Percentiles rank a stretch among this genome's conserved stretches.
Conservation (phyloP, 2,329 filamentous ascomycete species). For the Helicocarpus griseus region DNA sequence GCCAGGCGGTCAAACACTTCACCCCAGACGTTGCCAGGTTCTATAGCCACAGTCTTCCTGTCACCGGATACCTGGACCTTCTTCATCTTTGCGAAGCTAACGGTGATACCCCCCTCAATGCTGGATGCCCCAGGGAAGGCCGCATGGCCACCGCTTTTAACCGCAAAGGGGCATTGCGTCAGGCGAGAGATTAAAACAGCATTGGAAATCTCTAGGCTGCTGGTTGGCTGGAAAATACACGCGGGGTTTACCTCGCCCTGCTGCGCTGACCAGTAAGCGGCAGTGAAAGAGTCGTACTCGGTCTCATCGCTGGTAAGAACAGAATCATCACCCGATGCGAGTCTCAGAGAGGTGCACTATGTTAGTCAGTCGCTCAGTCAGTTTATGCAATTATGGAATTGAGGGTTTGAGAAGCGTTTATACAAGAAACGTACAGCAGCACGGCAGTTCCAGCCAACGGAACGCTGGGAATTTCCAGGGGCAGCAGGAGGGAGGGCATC, state of each 20-base stretch:
- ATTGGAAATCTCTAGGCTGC: background rate
- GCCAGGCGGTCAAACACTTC: constrained; percentile 11
- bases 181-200: background rate
- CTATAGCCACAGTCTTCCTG: constrained; percentile 10
- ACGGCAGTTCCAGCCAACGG: constrained; percentile 6
- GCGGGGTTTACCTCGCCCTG: constrained; percentile 7
- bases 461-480: constrained; percentile 2
- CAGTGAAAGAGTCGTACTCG: constrained; percentile 8
- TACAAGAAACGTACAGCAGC: constrained; percentile 4
- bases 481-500: constrained; percentile 6
- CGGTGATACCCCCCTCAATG: constrained; percentile 24
- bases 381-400: background rate
- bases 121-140: constrained; percentile 27
- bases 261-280: constrained; percentile 11
- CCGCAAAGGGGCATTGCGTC: constrained; percentile 8
- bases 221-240: background rate
- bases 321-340: constrained; percentile 9
- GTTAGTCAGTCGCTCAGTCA: background rate
- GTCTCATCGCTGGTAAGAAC: constrained; percentile 4
- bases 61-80: constrained; percentile 7
- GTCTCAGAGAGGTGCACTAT: constrained; percentile 7
- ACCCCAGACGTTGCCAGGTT: constrained; percentile 12
- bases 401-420: background rate
- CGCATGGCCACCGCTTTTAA: constrained; percentile 34
- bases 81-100: constrained; percentile 8